Conservation (phyloP, 2,329 filamentous ascomycete species). For the Xylariaceae sp. region DNA sequence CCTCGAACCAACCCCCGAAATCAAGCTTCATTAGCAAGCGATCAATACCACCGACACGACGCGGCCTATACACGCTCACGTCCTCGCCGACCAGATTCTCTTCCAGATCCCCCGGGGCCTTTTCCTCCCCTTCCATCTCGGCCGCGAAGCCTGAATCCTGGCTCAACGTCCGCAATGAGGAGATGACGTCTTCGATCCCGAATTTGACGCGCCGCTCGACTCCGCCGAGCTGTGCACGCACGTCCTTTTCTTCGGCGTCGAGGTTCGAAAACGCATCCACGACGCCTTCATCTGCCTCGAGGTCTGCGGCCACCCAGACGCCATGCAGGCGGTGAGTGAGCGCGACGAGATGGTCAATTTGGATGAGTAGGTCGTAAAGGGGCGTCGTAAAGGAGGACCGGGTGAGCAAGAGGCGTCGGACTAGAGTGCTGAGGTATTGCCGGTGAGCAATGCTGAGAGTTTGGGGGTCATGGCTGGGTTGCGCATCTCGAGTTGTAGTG, state of each 20-base stretch:
- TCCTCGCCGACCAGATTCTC: constrained; percentile 23
- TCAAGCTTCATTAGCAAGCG: constrained; percentile 88
- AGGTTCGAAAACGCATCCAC: constrained; percentile 71
- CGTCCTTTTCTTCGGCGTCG: constrained; percentile 65
- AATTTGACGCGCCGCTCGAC: constrained; percentile 62
- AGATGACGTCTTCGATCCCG: constrained; percentile 65
- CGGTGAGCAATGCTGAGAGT: constrained; percentile 76
- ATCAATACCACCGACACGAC: constrained; percentile 75
- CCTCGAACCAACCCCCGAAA: constrained; percentile 54
- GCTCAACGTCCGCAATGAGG: constrained; percentile 16
- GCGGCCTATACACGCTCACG: constrained; percentile 55
- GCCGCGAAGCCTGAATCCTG: constrained; percentile 19
- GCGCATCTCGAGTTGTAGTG: constrained; percentile 8
- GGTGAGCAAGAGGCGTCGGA: constrained; percentile 62
- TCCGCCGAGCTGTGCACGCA: constrained; percentile 59
- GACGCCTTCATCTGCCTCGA: constrained; percentile 77
- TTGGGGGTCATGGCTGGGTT: constrained; percentile 69
- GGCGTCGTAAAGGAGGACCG: constrained; percentile 52
- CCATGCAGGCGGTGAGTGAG: constrained; percentile 70
- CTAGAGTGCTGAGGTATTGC: constrained; percentile 66
- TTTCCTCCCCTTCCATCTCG: constrained; percentile 22
- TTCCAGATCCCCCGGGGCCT: constrained; percentile 3
- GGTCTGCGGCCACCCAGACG: constrained; percentile 73
- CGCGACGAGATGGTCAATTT: constrained; percentile 77
- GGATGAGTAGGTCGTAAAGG: constrained; percentile 62